Evolutionary conservation across 345 rosid genomes (phyloP), one percentile per base, ranked within the genome.

Genomic region (Corchorus capsularis): DNA sequence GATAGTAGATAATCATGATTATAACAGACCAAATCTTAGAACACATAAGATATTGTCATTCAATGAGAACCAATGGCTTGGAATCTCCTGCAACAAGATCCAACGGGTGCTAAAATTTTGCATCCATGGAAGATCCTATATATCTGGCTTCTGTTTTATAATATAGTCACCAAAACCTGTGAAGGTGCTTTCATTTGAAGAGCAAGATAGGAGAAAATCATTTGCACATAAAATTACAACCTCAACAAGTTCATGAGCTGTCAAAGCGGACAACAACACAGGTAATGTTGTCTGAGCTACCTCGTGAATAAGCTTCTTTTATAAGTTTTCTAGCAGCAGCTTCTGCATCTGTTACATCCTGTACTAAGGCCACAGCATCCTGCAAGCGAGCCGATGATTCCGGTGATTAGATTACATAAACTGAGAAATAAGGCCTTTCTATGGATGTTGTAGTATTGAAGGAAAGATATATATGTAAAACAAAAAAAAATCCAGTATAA

Each of bases 241-340:
- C 41, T 76, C 54, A 19, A 34, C 12, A 9, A 13, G 59, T 37
- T 81, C 69, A 85, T 4, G 78, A 67, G 67, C 66, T 75, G 32
- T 83, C 82, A 70, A 86, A 84, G 41, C 87, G 78, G 57, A 84
- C 87, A 13, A 87, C 73, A 0, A 87, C 81, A 41, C 87, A 87
- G 15, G 90, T 87, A 71, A 87, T 87, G 81, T 87, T 87, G 75
- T 87, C 90, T 5, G 87, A 77, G 77, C 90, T 87, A 45, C 90
- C 90, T 34, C 80, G 76, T 2, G 66, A 77, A 53, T 75, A 84
- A 72, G 90, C 87, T 76, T 87, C 90, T 72, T 81, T 63, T 75
- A 71, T 79, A 70, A 87, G 85, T 75, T 79, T 83, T 64, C 85
- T 81, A 19, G 90, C 78, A 41, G 90, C 87, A 49, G 81, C 78